Conservation (phyloP, 352 stramenopile species). For the Salisapilia sapeloensis region DNA sequence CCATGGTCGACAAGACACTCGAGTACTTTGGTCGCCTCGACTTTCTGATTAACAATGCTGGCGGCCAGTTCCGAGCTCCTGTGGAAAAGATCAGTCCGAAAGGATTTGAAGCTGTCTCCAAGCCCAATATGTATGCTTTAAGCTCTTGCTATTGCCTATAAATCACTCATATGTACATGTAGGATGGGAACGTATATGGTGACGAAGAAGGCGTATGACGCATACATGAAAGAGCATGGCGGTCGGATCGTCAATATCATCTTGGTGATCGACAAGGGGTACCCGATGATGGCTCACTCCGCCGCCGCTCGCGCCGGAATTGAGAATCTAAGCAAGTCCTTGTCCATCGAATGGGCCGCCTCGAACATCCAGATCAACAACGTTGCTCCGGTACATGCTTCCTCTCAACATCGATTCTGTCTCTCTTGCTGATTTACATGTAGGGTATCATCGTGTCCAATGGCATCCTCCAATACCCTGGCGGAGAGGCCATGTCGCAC, state of each 20-base stretch:
- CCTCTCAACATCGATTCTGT: slow-evolving; percentile 2
- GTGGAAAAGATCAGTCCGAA: slow-evolving; percentile 81
- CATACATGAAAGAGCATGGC: slow-evolving; percentile 88
- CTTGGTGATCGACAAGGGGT: slow-evolving; percentile 87
- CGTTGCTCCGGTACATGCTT: slow-evolving; percentile 71
- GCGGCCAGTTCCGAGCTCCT: slow-evolving; percentile 84
- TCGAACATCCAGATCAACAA: slow-evolving; percentile 87
- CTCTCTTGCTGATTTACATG: background rate
- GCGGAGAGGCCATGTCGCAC: slow-evolving; percentile 72
- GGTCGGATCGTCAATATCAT: slow-evolving; percentile 93
- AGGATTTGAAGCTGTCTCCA: slow-evolving; percentile 85
- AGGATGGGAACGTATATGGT: slow-evolving; percentile 86
- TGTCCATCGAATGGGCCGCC: slow-evolving; percentile 88
- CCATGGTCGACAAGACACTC: slow-evolving; percentile 53
- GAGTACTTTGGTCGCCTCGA: slow-evolving; percentile 74
- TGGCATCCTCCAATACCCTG: slow-evolving; percentile 82
- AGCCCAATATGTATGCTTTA: slow-evolving; percentile 71
- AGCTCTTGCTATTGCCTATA: background rate
- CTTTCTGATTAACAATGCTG: slow-evolving; percentile 89
- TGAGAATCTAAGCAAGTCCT: slow-evolving; percentile 88
- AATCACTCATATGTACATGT: background rate
- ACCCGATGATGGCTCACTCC: slow-evolving; percentile 84
- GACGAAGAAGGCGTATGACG: slow-evolving; percentile 83
- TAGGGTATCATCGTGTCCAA: slow-evolving; percentile 68
- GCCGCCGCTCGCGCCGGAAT: slow-evolving; percentile 83